Evolutionary conservation across 495 filamentous ascomycete species (phyloP).

Genomic region (Recurvomyces mirabilis): DNA sequence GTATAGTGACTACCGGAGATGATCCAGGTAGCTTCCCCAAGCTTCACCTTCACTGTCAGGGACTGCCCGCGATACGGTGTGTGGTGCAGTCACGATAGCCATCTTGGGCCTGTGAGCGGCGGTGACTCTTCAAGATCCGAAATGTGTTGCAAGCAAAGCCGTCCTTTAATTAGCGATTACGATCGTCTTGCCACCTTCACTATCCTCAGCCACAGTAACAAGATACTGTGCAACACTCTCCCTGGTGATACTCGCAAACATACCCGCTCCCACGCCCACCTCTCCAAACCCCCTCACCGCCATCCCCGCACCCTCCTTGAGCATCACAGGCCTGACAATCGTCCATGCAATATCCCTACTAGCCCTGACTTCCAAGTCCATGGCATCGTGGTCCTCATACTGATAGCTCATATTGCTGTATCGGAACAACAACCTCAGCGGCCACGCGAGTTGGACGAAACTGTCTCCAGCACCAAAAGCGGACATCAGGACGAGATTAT

Average conservation of each 20-base stretch:
- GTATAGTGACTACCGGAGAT: too few species aligned
- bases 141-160: too few species aligned
- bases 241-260: constrained; percentile 30
- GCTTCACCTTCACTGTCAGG: too few species aligned
- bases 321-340: constrained; percentile 30
- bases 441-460: constrained; percentile 24
- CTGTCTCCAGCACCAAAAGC: constrained; percentile 33
- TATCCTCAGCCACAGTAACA: constrained; percentile 31
- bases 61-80: too few species aligned
- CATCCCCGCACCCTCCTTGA: constrained; percentile 27
- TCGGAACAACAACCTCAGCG: constrained; percentile 29
- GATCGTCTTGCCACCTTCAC: constrained; percentile 30
- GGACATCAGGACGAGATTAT: constrained; percentile 32
- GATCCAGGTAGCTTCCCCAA: too few species aligned
- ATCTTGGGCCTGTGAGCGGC: too few species aligned
- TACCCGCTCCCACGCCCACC: constrained; percentile 28
- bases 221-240: constrained; percentile 35
- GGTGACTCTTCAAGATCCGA: too few species aligned
- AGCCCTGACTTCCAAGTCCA: constrained; percentile 25
- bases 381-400: constrained; percentile 32
- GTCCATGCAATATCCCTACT: constrained; percentile 24
- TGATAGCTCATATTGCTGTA: constrained; percentile 25
- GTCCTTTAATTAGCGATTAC: constrained; percentile 35
- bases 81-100: too few species aligned
- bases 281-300: constrained; percentile 29